A percentile compares a stretch with the other conserved stretches of the same genome.
Evolutionary conservation across 192 early-diverging fungal species (phyloP).

Genomic region (Phycomyces nitens): DNA sequence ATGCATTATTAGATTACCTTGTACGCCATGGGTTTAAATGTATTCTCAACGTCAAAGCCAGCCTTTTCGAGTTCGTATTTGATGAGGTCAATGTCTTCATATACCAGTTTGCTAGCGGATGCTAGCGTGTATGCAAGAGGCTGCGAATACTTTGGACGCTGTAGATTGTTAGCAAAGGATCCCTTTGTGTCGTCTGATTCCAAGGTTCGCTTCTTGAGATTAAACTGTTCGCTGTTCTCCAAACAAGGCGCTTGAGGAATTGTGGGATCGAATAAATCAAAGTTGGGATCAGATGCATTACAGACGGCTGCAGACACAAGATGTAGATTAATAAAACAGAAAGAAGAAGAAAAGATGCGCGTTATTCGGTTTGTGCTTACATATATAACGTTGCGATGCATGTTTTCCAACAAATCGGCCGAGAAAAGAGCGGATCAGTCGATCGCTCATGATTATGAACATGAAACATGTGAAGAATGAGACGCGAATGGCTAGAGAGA

Average conservation of each 20-base stretch:
- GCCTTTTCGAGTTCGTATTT: conserved; percentile 42
- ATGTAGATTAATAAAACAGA: no score
- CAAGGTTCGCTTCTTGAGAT: conserved; percentile 11
- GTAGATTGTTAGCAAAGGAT: conserved; percentile 4
- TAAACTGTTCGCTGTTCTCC: conserved; percentile 21
- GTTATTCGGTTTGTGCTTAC: no score
- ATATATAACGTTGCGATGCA: conserved; percentile 17
- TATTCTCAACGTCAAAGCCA: conserved; percentile 48
- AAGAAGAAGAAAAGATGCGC: no score
- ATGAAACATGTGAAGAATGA: conserved; percentile 30
- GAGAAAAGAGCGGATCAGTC: conserved; percentile 20
- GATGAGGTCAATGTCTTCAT: conserved; percentile 51
- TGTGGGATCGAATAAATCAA: conserved; percentile 27
- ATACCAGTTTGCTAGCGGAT: conserved; percentile 44
- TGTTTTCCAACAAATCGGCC: conserved; percentile 26
- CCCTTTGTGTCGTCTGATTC: conserved; percentile 5
- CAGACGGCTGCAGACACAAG: conserved; percentile 15
- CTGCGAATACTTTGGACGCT: conserved; percentile 41
- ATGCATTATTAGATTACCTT: no score
- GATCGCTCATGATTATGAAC: conserved; percentile 21
- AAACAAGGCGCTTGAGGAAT: conserved; percentile 21
- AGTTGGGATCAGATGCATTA: conserved; percentile 26
- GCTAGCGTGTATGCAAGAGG: conserved; percentile 44
- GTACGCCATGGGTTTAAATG: conserved; percentile 50
- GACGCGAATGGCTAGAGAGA: conserved; percentile 19